Evolutionary conservation across 2,329 filamentous ascomycete genomes (phyloP), one percentile per base, ranked within the genome.

Genomic region (Neonectria neomacrospora): DNA sequence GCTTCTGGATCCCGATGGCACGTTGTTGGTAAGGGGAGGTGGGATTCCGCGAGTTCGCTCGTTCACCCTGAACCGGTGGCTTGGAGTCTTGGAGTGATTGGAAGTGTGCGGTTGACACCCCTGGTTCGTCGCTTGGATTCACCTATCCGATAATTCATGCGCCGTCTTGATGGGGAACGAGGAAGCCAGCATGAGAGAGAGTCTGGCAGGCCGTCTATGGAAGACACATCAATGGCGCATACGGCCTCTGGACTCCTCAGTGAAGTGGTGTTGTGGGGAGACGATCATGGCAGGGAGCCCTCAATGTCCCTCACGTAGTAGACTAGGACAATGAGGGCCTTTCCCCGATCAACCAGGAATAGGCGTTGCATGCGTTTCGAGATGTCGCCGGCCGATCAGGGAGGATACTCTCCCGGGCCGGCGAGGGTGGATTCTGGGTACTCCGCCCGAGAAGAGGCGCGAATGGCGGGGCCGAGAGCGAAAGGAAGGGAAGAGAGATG

Each of bases 1-100:
- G 32, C 16, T 52, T 52, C 50, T 6, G 50, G 50, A n/a, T n/a
- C 20, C 50, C 20, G 28, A 53, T 59, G 56, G 56, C 47, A 59
- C 56, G 48, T 53, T 53, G 56, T 16, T 53, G 56, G 56, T 48
- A 59, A 53, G 56, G 56, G 56, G 48, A 32, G 48, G 14, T 16
- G 30, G n/a, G 26, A 50, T 20, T 20, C 28, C 1, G 23, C 23
- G 45, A 48, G 16, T 12, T 47, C 7, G 23, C 26, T 20, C 10
- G n/a, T 20, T 10, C 26, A 20, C 10, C 16, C 23, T 12, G 14
- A 32, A 32, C 47, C 28, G 47, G 30, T 20, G n/a, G 10, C 28
- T 30, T 20, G 28, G 47, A 30, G 47, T 10, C 28, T 30, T 20
- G 28, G 47, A 30, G 47, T 10, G 26, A 2, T 22, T 12, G 18